phyloP scores from a whole-genome alignment of 108 stramenopile genomes.

The Halocafeteria seosinensis region DNA sequence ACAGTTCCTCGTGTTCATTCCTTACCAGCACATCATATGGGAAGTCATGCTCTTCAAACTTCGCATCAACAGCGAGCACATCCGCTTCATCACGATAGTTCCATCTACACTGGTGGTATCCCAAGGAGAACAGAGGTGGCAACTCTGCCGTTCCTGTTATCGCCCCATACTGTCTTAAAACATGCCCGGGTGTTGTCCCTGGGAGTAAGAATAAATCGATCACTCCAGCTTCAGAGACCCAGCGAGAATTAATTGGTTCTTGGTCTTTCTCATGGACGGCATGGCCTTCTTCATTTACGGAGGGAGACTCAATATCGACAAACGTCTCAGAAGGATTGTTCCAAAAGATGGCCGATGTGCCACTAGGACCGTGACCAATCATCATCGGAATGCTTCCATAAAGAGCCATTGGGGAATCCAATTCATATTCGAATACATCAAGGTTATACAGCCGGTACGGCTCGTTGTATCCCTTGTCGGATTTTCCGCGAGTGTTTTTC shows the following conservation, averaged over 20 bases:
- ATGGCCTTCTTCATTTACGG: background rate
- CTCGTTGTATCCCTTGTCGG: slow-evolving; percentile 52
- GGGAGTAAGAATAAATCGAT: slow-evolving; percentile 33
- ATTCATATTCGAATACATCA: slow-evolving; percentile 97
- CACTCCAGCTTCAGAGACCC: slow-evolving; percentile 59
- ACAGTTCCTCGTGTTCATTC: too few species aligned
- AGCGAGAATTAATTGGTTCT: slow-evolving; percentile 23
- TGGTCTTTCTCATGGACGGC: too few species aligned
- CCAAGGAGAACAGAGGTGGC: slow-evolving; percentile 86
- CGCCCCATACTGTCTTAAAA: slow-evolving; percentile 65
- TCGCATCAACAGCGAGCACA: slow-evolving; percentile 65
- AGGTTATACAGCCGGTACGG: slow-evolving; percentile 96
- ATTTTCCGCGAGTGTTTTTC: slow-evolving; percentile 48
- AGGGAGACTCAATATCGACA: slow-evolving; percentile 54
- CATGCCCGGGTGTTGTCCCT: slow-evolving; percentile 16
- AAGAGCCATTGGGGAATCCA: slow-evolving; percentile 89
- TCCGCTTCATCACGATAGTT: slow-evolving; percentile 94
- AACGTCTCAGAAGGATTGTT: slow-evolving; percentile 96
- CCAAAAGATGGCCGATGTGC: slow-evolving; percentile 63
- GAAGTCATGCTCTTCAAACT: slow-evolving; percentile 85
- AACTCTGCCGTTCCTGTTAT: slow-evolving; percentile 61
- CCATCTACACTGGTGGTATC: slow-evolving; percentile 99
- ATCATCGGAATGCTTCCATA: slow-evolving; percentile 80
- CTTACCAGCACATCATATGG: slow-evolving; percentile 98
- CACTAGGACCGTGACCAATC: slow-evolving; percentile 31